Conservation (phyloP, 148 eudicot species). For the Rhododendron vialii region DNA sequence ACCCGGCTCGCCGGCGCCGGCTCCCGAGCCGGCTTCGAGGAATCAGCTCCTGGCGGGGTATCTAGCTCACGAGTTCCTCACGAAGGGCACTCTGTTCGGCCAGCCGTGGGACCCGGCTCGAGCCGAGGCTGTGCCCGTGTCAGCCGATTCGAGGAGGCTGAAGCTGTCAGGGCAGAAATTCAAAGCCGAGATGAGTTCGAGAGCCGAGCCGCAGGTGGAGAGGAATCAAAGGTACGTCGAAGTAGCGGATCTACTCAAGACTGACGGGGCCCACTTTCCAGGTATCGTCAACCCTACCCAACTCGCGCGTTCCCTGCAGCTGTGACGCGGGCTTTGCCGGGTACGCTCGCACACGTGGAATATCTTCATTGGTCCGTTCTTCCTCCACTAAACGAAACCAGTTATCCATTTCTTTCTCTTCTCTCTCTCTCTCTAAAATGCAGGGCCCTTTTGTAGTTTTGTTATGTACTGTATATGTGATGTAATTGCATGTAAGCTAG, state of each 20-base stretch:
- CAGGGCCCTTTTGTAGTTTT: neutral
- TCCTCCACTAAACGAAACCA: neutral
- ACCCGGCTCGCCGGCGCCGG: neutral
- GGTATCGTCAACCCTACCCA: constrained; percentile 54
- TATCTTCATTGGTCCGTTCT: neutral
- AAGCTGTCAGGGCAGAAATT: neutral
- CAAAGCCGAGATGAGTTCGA: neutral
- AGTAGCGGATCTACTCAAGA: constrained; percentile 37
- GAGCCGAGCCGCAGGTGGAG: constrained; percentile 6
- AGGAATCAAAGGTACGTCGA: constrained; percentile 29
- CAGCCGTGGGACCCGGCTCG: constrained; percentile 44
- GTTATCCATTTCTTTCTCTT: neutral
- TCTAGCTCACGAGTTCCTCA: constrained; percentile 36
- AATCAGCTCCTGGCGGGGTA: constrained; percentile 37
- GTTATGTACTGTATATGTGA: neutral
- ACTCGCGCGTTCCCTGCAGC: constrained; percentile 31
- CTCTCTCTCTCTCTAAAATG: neutral
- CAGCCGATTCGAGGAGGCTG: neutral
- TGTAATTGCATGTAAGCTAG: neutral
- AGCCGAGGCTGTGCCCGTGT: constrained; percentile 25
- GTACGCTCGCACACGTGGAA: neutral
- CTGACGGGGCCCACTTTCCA: constrained; percentile 39
- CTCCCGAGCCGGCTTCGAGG: constrained; percentile 8
- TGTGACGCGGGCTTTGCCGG: neutral
- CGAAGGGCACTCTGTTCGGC: constrained; percentile 36